Evolutionary conservation across 768 basidiomycete genomes (phyloP), one percentile per base, ranked within the genome.

Genomic region (Mycena filopes): DNA sequence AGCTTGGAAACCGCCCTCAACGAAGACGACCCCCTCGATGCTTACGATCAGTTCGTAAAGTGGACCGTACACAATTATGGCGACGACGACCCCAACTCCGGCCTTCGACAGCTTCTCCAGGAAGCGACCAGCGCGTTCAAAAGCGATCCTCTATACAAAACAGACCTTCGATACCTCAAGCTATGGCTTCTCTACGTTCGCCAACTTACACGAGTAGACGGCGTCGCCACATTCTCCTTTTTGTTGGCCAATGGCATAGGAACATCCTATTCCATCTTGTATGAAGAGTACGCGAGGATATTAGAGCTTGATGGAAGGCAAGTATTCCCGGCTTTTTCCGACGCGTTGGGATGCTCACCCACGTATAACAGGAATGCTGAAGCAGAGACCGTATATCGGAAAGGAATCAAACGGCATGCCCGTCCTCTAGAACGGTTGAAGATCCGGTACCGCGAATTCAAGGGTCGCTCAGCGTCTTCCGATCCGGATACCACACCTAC

Each of bases 131-230:
- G 87, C 31, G 86, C 87, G 59, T 98, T 98, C 77, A 87, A 90
- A 68, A 84, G 87, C 28, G 97, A 99, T 74, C 81, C 85, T n/a
- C 78, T 88, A 16, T 99, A 98, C 77, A 91, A 88, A 75, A 89
- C 88, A 55, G 96, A 99, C 81, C 79, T 95, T 54, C 86, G 97
- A 43, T 98, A 98, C 78, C 83, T 98, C 51, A 94, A 95, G 75
- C 77, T 98, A 21, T 99, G 98, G 98, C 86, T 90, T 23, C 83
- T 92, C 51, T 96, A 97, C 75, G 91, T 96, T 12, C 87, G 87
- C 57, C 86, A 92, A 72, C 87, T 94, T 57, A 91, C 95, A 71
- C 85, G 87, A 70, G 82, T 90, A 4, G 82, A 84, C 20, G 87
- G 87, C 48, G 84, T 94, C 31, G 85, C 84, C 38, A 85, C 89